Evolutionary conservation across 805 yeast genomes (phyloP), one percentile per base, ranked within the genome.

Genomic region (Ogataea degrootiae): DNA sequence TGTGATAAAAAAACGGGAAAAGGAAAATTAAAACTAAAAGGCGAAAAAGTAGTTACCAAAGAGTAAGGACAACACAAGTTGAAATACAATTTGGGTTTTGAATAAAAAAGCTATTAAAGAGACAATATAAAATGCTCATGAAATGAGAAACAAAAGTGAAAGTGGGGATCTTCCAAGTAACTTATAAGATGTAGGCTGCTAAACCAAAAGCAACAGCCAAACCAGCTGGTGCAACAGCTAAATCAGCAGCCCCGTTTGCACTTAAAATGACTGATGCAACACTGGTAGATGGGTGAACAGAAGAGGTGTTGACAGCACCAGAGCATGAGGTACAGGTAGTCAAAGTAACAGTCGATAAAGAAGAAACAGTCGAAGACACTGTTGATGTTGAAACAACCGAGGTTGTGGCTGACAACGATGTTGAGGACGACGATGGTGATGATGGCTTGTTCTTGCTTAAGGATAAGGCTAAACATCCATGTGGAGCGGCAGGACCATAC

Each of bases 401-500:
- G 39, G 40, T 38, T 6, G 50, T 36, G 31, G 47, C 33, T 38
- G 45, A n/a, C n/a, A n/a, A 31, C 16, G 41, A 34, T 29, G 29
- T 6, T 16, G 48, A 37, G 40, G 47, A 31, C n/a, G 38, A 26
- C 19, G 40, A 37, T 21, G 48, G 34, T 29, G 56, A 42, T 29
- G 43, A 44, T 5, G 50, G 43, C 16, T 39, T 35, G 41, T 44
- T 34, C 39, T 41, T 49, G 16, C 39, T 40, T 17, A 53, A 36
- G 12, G 41, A 39, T 34, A 55, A 23, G 9, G 48, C 37, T 11
- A 47, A 23, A 42, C 59, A 53, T 8, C 46, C 47, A 11, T 37
- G 36, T 37, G 57, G 58, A 22, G 49, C 48, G 23, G 61, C 49
- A 17, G 44, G 41, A 15, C 22, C 37, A 50, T 57, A 63, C 50